Conservation (phyloP, 495 filamentous ascomycete species). For the Trichoderma gamsii region DNA sequence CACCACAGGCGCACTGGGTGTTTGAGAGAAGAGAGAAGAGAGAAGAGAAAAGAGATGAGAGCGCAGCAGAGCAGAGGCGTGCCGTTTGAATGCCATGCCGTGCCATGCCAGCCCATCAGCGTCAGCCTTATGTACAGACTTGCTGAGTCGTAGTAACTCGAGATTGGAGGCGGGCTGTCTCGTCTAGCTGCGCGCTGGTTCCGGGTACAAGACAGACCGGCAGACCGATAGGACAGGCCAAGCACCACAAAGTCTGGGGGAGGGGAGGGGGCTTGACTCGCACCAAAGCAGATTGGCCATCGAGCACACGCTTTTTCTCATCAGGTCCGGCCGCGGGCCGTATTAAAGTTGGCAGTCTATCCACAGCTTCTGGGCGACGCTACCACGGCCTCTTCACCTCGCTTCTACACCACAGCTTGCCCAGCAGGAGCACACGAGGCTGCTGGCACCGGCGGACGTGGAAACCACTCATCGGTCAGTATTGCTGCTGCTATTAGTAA, state of each 20-base stretch:
- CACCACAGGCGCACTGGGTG: background rate
- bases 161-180: background rate
- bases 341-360: background rate
- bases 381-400: background rate
- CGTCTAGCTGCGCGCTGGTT: background rate
- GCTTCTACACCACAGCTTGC: background rate
- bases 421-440: background rate
- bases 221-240: too few species aligned
- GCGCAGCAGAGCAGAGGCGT: background rate
- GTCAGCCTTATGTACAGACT: background rate
- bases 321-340: background rate
- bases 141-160: background rate
- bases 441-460: too few species aligned
- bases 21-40: background rate
- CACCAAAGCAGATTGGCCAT: background rate
- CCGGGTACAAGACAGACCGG: background rate
- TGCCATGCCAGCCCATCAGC: background rate
- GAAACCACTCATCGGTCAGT: too few species aligned
- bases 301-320: background rate
- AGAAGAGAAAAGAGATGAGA: background rate
- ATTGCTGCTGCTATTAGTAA: too few species aligned
- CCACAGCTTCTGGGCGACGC: background rate
- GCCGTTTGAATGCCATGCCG: too few species aligned
- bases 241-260: background rate
- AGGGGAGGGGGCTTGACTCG: constrained; percentile 7